Evolutionary conservation across 2,329 filamentous ascomycete species (phyloP), one percentile per base, ranked within the genome.

Genomic region (Neopestalotiopsis sp.): DNA sequence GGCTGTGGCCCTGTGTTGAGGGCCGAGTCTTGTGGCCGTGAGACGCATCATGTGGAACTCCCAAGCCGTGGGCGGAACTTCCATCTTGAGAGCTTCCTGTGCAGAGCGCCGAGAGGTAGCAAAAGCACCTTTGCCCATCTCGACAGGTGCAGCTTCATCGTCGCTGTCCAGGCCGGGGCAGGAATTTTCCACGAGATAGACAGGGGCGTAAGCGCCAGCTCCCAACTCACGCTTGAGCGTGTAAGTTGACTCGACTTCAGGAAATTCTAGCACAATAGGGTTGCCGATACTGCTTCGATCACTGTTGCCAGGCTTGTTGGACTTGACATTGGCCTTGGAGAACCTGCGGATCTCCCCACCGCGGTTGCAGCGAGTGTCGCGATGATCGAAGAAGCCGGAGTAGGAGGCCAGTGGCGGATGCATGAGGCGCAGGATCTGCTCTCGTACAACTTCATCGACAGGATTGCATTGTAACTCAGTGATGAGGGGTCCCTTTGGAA

Each of bases 11-110:
- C 95, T 90, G 69, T 92, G 83, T 38, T 87, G 88, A 1, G 91
- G 86, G 0, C 91, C 92, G 0, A 99, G 85, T 0, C 96, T 92
- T 28, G 88, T 84, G 72, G 95, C 93, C 1, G 93, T 90, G 67
- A 94, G 89, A 1, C 94, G 91, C 84, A 98, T 94, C 80, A 99
- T 97, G 81, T 97, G 93, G 77, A 98, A 99, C 78, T 99, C 96
- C 96, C 96, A 99, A 0, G 93, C 87, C 4, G 91, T 92, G 0
- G 95, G 93, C 0, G 95, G 94, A 40, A 92, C 89, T 81, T 99
- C 96, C 90, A 97, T 95, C 81, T 99, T 99, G 74, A 99, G 86
- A 1, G 96, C 96, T 80, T 98, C 94, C 4, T 96, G 85, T 1
- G 84, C 72, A 58, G 84, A 83, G 57, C 92, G 89, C 60, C 84